Base-by-base conservation (phyloP, 352 stramenopile genomes). In the Globisporangium sylvaticum region DNA sequence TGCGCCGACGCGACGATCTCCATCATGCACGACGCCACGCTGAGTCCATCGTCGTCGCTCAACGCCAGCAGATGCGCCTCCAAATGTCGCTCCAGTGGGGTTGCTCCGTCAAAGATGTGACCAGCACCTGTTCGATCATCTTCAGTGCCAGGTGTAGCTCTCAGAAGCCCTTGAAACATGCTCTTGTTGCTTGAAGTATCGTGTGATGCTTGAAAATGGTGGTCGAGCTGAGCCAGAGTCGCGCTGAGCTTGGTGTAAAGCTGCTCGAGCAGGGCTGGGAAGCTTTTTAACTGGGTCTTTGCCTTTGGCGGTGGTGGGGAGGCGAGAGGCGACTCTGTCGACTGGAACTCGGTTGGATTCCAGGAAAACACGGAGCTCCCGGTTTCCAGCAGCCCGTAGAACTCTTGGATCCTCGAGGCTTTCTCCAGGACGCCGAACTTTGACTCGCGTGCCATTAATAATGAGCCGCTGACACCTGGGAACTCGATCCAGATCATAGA, bases 1-100 rank as follows among this genome's bases (percentile, higher is more conserved):
- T 78, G 57, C 31, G 76, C 77, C 0, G 76, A 88, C 31, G 64
- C 31, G 12, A 88, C 66, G 37, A 76, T 79, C 52, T 91, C 83
- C 56, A 89, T 66, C 76, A 91, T 88, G 48, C 83, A 91, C 9
- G 78, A 68, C 6, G 80, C 75, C 29, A 86, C 80, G 31, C 80
- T 87, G 39, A 91, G 74, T n/a, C 81, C 80, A 42, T 89, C 78
- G 18, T 68, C 57, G 55, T 91, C 83, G 62, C 70, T 79, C 15
- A 89, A 66, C 0, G 79, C 81, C 29, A 89, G 60, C 18, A 87
- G 27, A 2, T 56, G 9, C 22, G 58, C 63, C 48, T 71, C 66
- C 3, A 18, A 46, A 18, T 42, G 3, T 60, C 18, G 55, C 4
- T 60, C 18, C 8, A 60, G 55, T 12, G 9, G 3, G 14, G 20